Percentiles rank a stretch among this genome's conserved stretches.
phyloP scores from a whole-genome alignment of 768 basidiomycete genomes.

The Boletellus ananas region DNA sequence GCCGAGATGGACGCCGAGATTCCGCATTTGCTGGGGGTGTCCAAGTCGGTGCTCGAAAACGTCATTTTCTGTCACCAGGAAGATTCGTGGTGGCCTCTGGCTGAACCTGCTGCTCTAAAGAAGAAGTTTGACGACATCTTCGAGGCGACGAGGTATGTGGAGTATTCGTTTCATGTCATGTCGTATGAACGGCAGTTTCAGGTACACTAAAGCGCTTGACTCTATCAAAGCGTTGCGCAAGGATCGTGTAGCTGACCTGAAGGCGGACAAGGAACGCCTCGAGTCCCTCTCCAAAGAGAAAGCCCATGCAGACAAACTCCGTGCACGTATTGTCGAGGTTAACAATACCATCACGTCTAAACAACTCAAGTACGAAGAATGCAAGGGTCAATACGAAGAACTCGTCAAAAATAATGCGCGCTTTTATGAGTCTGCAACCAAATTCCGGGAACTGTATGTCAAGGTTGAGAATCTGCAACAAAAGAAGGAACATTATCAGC shows the following conservation, averaged over 20 bases:
- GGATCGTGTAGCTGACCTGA: slow-evolving; percentile 85
- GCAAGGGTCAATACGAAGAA: slow-evolving; percentile 60
- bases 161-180: not conserved
- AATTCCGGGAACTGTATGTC: slow-evolving; percentile 82
- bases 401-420: slow-evolving; percentile 66
- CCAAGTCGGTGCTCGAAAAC: slow-evolving; percentile 97
- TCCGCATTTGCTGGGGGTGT: slow-evolving; percentile 89
- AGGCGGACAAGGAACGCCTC: slow-evolving; percentile 87
- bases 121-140: slow-evolving; percentile 99
- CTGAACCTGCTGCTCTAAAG: slow-evolving; percentile 87
- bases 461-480: slow-evolving; percentile 61
- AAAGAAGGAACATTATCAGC: slow-evolving; percentile 56
- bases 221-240: slow-evolving; percentile 88
- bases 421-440: slow-evolving; percentile 79
- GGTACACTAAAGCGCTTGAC: slow-evolving; percentile 96
- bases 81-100: slow-evolving; percentile 96
- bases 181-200: slow-evolving; percentile 28
- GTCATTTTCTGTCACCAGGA: slow-evolving; percentile 99
- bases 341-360: slow-evolving; percentile 61
- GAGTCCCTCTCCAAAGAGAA: slow-evolving; percentile 78
- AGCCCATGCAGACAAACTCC: slow-evolving; percentile 80
- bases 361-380: slow-evolving; percentile 69
- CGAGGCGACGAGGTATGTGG: slow-evolving; percentile 83
- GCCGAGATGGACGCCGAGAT: slow-evolving; percentile 96
- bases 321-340: slow-evolving; percentile 57